A percentile compares a stretch with the other conserved stretches of the same genome.
Conservation (phyloP, 1,284 basidiomycete genomes). For the Pseudozyma hubeiensis region DNA sequence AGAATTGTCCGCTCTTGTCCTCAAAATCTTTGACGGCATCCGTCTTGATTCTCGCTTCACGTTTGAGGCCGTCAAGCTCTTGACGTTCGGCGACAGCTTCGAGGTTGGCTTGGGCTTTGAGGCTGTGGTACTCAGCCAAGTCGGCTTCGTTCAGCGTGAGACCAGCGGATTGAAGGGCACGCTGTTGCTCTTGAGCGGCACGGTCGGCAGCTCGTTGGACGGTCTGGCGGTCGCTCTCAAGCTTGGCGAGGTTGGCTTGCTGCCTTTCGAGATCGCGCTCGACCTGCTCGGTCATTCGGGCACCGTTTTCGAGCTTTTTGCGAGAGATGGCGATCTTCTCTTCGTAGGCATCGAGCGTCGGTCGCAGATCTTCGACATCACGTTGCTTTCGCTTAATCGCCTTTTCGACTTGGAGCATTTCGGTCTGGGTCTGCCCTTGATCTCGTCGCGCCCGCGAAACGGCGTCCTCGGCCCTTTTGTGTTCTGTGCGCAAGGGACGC, state of each 20-base stretch:
- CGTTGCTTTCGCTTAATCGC: constrained; percentile 47
- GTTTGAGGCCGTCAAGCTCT: constrained; percentile 80
- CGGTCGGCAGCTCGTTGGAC: constrained; percentile 71
- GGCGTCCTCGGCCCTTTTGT: constrained; percentile 84
- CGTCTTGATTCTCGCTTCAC: constrained; percentile 81
- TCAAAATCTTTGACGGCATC: constrained; percentile 74
- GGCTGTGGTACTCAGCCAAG: constrained; percentile 82
- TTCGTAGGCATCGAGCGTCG: constrained; percentile 73
- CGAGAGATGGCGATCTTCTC: constrained; percentile 87
- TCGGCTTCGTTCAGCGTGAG: constrained; percentile 84
- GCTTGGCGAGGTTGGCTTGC: constrained; percentile 74
- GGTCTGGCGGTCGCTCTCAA: constrained; percentile 78
- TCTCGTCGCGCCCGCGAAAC: constrained; percentile 70
- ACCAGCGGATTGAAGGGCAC: constrained; percentile 77
- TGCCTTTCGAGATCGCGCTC: constrained; percentile 78
- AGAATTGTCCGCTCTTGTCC: constrained; percentile 77
- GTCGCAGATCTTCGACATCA: constrained; percentile 50
- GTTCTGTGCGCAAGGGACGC: constrained; percentile 80
- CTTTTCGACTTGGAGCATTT: constrained; percentile 50
- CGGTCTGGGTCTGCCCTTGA: constrained; percentile 52
- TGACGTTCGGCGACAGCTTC: constrained; percentile 89
- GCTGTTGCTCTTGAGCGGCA: constrained; percentile 78
- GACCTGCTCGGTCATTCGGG: constrained; percentile 76
- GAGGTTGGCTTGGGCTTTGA: constrained; percentile 76
- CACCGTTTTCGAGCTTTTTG: constrained; percentile 80